Evolutionary conservation across 2,329 filamentous ascomycete genomes (phyloP).

Genomic region (Pseudocercospora musae): DNA sequence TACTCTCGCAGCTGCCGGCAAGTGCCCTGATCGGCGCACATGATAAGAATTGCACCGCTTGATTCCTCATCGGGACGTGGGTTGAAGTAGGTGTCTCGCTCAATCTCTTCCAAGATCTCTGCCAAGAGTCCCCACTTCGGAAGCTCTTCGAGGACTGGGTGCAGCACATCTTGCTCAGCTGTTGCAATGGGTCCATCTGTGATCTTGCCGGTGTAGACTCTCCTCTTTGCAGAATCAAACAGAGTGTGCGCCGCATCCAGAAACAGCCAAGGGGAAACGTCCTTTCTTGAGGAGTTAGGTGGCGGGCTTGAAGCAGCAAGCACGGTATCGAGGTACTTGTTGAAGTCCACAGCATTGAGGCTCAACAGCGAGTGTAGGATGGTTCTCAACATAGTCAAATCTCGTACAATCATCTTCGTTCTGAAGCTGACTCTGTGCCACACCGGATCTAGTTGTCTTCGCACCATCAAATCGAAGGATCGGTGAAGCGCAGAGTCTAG

Average conservation of each 20-base stretch:
- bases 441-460: slow-evolving; percentile 87
- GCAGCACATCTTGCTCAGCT: slow-evolving; percentile 59
- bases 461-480: slow-evolving; percentile 85
- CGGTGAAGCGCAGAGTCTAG: slow-evolving; percentile 87
- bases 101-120: slow-evolving; percentile 91
- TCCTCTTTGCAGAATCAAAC: slow-evolving; percentile 81
- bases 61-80: slow-evolving; percentile 74
- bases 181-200: slow-evolving; percentile 54
- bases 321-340: slow-evolving; percentile 91
- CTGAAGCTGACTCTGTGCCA: slow-evolving; percentile 97
- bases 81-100: slow-evolving; percentile 83
- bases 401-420: slow-evolving; percentile 89
- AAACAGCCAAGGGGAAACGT: slow-evolving; percentile 93
- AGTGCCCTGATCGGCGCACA: slow-evolving; percentile 86
- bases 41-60: slow-evolving; percentile 88
- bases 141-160: slow-evolving; percentile 84
- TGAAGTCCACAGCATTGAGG: slow-evolving; percentile 86
- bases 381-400: slow-evolving; percentile 76
- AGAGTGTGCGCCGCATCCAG: slow-evolving; percentile 92
- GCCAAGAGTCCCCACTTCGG: slow-evolving; percentile 89
- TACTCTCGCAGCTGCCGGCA: slow-evolving; percentile 89
- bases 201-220: slow-evolving; percentile 77
- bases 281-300: slow-evolving; percentile 80
- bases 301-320: slow-evolving; percentile 85
- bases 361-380: slow-evolving; percentile 78